Base-by-base conservation (phyloP, 2,329 filamentous ascomycete genomes). In the Bipolaris oryzae region DNA sequence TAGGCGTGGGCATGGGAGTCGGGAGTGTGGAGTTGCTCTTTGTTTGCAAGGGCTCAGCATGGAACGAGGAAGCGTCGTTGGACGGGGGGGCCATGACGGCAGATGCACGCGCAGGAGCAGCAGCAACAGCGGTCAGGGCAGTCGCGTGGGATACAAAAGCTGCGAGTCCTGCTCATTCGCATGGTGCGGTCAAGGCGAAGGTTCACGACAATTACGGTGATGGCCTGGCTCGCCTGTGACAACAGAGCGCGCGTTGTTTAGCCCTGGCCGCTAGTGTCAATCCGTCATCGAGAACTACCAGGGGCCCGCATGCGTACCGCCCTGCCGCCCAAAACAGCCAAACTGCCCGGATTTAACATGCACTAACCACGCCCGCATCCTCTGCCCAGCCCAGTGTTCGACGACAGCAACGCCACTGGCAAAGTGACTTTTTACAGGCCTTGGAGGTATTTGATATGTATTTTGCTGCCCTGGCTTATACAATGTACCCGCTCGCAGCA, bases 21-120 rank as follows among this genome's bases (percentile, higher is more conserved):
- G 64, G 60, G 38, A 64, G 59, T 25, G 57, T 56, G 46, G 64
- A 52, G 43, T 64, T 59, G 54, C 55, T 23, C 41, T 67, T 53
- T 64, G 64, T 63, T 66, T 70, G 67, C 56, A 66, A 52, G 43
- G 53, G 57, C 60, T 71, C 67, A 63, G 63, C 56, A 53, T 59
- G 58, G n/a, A 65, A 64, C 57, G 63, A 55, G 63, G 66, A 55
- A 54, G 62, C 56, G 53, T 58, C 59, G 58, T 49, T 44, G 37
- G 68, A 48, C 46, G 67, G 49, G 44, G 67, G 61, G 4, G 28
- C 28, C 71, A 74, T 72, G 45, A 45, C 41, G 46, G 63, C 56
- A 47, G 56, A 45, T 53, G 56, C 58, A 62, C 65, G 61, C 62
- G 55, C 42, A 38, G 37, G 37, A 38, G 37, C 37, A 18, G 37